Evolutionary conservation across 495 filamentous ascomycete genomes (phyloP), one percentile per base, ranked within the genome.

Genomic region (Podospora comata): DNA sequence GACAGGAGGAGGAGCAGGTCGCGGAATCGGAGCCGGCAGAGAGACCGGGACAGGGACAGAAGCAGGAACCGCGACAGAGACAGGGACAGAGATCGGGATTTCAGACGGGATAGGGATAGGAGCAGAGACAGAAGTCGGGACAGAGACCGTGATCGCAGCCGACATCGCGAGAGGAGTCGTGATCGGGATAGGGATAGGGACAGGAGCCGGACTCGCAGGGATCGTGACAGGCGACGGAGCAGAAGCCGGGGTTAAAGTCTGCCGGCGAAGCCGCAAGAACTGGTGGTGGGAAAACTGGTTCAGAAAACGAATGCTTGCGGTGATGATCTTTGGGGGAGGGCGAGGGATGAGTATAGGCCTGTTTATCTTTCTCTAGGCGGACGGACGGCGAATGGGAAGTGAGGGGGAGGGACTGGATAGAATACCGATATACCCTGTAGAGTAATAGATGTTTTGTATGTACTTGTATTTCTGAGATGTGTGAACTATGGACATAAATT

Each of bases 181-280:
- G 75, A 69, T 69, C 68, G 79, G 65, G 76, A 73, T 68, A 75
- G 73, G 53, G 76, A 75, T 44, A 58, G 55, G 18, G 55, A 58
- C n/a, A 58, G 55, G 68, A 74, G 68, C 67, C 57, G 71, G 72
- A 55, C 23, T 6, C 20, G 59, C 18, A 27, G 59, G 39, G 39
- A 48, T 48, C 39, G 39, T 48, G 39, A 48, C 15, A 48, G 39
- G 39, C 39, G 39, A 48, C 39, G 39, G 39, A 48, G 39, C 39
- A 48, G 39, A 48, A 48, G 39, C 39, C 39, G 39, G 39, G 39
- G 39, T 48, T 48, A 48, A 23, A 1, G 23, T 23, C 23, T 23
- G 23, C 23, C 23, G 23, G 23, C 23, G 1, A 23, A 23, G 23
- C 23, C 23, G 23, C 1, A 23, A 23, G 23, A 23, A 23, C 23